Evolutionary conservation across 1,139 yeast species (phyloP).

Genomic region (Petasospora rhodanensis): DNA sequence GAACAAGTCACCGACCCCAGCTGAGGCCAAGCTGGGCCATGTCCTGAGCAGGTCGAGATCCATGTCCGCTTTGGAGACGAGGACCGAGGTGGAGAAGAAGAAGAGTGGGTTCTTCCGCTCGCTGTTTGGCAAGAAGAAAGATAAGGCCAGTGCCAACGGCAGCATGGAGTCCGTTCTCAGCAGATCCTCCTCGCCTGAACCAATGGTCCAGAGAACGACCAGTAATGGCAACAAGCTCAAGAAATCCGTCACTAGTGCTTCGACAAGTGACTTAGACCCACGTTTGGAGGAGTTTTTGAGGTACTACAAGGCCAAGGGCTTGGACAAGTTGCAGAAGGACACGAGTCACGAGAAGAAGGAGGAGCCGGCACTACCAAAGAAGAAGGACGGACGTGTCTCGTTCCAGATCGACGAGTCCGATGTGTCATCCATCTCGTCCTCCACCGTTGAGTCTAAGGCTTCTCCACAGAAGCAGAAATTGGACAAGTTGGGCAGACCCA

Average conservation of each 20-base stretch:
- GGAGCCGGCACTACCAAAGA: background rate
- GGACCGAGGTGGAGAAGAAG: constrained; percentile 16
- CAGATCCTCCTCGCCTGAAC: constrained; percentile 11
- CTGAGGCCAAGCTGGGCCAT: constrained; percentile 13
- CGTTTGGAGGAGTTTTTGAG: constrained; percentile 54
- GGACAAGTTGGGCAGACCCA: constrained; percentile 36
- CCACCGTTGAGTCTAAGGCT: constrained; percentile 5
- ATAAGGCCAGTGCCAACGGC: constrained; percentile 8
- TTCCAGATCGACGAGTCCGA: too few relatives aligned
- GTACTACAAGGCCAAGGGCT: constrained; percentile 39
- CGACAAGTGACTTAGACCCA: constrained; percentile 39
- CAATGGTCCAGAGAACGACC: constrained; percentile 3
- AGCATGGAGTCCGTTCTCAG: constrained; percentile 5
- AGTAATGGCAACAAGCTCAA: constrained; percentile 4
- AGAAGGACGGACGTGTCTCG: too few relatives aligned
- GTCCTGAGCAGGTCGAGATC: constrained; percentile 28
- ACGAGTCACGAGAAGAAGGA: background rate
- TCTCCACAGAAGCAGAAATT: constrained; percentile 13
- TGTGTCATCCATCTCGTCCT: constrained; percentile 11
- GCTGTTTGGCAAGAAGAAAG: constrained; percentile 33
- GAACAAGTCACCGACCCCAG: constrained; percentile 4
- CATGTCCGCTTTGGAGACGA: constrained; percentile 20
- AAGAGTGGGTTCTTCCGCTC: constrained; percentile 32
- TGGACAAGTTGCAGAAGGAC: constrained; percentile 28
- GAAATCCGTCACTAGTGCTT: constrained; percentile 17